phyloP scores from a whole-genome alignment of 177 flowering plant genomes.

The Vitis hybrid region DNA sequence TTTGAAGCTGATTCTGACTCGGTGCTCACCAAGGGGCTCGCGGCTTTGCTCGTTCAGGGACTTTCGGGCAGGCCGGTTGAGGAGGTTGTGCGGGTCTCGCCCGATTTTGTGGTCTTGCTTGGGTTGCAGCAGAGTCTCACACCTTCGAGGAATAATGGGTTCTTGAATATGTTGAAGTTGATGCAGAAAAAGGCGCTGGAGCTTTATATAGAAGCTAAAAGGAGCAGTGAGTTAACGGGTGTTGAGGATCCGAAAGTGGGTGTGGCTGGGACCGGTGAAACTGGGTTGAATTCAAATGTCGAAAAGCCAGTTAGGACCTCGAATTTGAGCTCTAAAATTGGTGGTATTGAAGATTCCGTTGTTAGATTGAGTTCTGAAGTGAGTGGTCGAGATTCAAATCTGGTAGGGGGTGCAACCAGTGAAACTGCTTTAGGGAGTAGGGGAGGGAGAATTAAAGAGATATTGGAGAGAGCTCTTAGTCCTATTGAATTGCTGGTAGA shows the following conservation, averaged over 20 bases:
- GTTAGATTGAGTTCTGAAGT: slow-evolving; percentile 10
- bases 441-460: slow-evolving; percentile 69
- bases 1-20: slow-evolving; percentile 96
- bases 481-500: slow-evolving; percentile 70
- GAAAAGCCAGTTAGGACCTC: slow-evolving; percentile 19
- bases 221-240: slow-evolving; percentile 1
- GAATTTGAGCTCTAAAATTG: slow-evolving; percentile 1
- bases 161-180: slow-evolving; percentile 84
- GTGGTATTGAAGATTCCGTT: not conserved
- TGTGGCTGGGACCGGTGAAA: slow-evolving; percentile 1
- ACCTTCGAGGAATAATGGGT: slow-evolving; percentile 94
- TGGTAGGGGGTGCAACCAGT: slow-evolving; percentile 9
- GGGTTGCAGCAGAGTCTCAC: slow-evolving; percentile 89
- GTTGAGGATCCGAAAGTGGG: not conserved
- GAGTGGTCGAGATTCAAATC: not conserved
- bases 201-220: slow-evolving; percentile 34
- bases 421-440: slow-evolving; percentile 51
- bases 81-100: slow-evolving; percentile 67
- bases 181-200: slow-evolving; percentile 87
- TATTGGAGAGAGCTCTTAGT: slow-evolving; percentile 54
- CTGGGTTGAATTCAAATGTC: slow-evolving; percentile 3
- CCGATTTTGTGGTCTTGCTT: slow-evolving; percentile 70
- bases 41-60: slow-evolving; percentile 85
- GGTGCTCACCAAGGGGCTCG: slow-evolving; percentile 82
- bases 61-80: slow-evolving; percentile 68